These are phyloP conservation scores for Cetradonia linearis DNA, from an alignment of 495 filamentous ascomycete species.

Conservation along the genomic window DNA sequence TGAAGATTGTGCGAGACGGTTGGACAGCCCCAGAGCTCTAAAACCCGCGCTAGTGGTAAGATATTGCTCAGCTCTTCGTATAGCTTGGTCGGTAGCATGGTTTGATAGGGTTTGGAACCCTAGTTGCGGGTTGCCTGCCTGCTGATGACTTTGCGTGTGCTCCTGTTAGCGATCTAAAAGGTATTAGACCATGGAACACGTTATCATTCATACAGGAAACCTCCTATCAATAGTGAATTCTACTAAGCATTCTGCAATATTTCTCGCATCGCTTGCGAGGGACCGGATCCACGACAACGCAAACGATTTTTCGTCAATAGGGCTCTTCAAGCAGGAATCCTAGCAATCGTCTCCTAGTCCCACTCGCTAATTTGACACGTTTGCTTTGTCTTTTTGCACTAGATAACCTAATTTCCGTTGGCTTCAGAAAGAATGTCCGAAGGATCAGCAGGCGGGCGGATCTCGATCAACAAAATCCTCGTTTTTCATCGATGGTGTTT, in stretches of 20 bases:
- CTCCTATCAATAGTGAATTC: too few species aligned
- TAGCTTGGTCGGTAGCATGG: too few species aligned
- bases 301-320: background rate
- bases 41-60: too few species aligned
- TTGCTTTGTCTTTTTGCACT: background rate
- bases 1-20: slow-evolving; percentile 68
- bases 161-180: background rate
- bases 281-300: background rate
- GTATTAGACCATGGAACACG: background rate
- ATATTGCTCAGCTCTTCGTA: too few species aligned
- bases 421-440: background rate
- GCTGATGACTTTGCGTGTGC: background rate
- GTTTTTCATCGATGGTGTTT: background rate
- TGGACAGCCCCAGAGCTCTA: slow-evolving; percentile 74
- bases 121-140: background rate
- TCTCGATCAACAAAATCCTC: background rate
- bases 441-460: background rate
- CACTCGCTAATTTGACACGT: background rate
- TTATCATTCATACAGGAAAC: background rate
- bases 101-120: background rate
- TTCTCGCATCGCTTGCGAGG: too few species aligned
- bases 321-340: background rate
- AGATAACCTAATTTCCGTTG: background rate
- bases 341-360: background rate
- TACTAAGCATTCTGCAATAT: too few species aligned